Base-by-base conservation (phyloP, 2,329 filamentous ascomycete species). In the Penicillium hordei region DNA sequence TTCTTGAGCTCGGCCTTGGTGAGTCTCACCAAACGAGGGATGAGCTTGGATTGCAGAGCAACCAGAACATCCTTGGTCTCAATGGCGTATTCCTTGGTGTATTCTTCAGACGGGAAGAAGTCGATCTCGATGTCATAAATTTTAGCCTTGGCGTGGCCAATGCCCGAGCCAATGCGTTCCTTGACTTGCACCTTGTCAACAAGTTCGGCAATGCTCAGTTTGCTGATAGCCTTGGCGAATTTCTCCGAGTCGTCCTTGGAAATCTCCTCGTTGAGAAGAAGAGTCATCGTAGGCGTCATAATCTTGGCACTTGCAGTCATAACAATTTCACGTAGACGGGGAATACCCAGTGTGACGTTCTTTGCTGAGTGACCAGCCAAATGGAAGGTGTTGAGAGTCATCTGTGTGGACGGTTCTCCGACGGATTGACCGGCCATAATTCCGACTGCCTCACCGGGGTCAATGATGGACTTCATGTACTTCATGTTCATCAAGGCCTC, bases 331-430 rank as follows among this genome's bases (percentile, higher is more conserved):
- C 94, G 85, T 21, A 99, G 83, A 78, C 94, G 91, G 58, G 94
- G 94, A 71, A 99, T 97, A 90, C 94, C 94, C 21, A 97, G 85
- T 0, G 94, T 99, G 72, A 99, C 95, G 83, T 99, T 99, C 82
- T 97, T 97, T 31, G 94, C 89, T 21, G 94, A 93, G 81, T 97
- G 93, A 71, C 94, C 94, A 75, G 94, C 94, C 85, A 99, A 90
- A 84, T 99, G 94, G 85, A 99, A 99, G 29, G 95, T 99, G 78
- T 99, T 99, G 55, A 99, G 81, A 8, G 95, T 99, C 95, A 99
- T 99, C 75, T 99, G 94, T 12, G 94, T 99, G 2, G 93, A 97
- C 9, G 95, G 94, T 72, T 99, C 95, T 72, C 94, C 94, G 42
- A 99, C 88, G 33, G 93, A 97, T 76, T 99, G 94, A 10, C 93